Evolutionary conservation across 345 rosid species (phyloP).

Genomic region (Sisymbrium altissimum): DNA sequence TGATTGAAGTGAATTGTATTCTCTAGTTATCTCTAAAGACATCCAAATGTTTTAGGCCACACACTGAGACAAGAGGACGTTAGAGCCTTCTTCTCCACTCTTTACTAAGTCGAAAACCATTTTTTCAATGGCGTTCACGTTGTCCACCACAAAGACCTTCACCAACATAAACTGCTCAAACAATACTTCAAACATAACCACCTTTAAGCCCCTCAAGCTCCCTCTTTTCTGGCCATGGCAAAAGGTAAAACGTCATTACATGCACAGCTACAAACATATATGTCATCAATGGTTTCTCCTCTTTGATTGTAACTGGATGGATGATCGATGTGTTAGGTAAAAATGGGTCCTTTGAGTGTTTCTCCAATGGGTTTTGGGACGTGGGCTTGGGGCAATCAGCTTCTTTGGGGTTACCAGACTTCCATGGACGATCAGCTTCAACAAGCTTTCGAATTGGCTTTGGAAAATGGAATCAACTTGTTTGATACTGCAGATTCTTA

Average conservation of each 20-base stretch:
- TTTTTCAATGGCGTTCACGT: constrained; percentile 45
- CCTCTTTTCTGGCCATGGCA: constrained; percentile 93
- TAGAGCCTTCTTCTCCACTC: constrained; percentile 4
- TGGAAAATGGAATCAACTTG: constrained; percentile 71
- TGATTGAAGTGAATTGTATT: no score
- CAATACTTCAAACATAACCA: constrained; percentile 36
- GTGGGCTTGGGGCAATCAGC: constrained; percentile 99
- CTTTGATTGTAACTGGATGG: not conserved
- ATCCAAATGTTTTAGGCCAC: constrained; percentile 3
- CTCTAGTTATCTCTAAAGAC: not conserved
- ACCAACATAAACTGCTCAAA: constrained; percentile 37
- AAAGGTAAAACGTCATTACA: constrained; percentile 41
- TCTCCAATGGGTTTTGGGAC: constrained; percentile 98
- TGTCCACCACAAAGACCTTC: constrained; percentile 31
- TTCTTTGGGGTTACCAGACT: constrained; percentile 83
- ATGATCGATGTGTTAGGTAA: constrained; percentile 42
- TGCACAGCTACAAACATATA: not conserved
- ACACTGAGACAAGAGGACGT: constrained; percentile 3
- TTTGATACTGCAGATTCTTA: constrained; percentile 96
- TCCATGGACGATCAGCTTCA: constrained; percentile 87
- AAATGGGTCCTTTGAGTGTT: constrained; percentile 80
- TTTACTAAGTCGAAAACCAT: not conserved
- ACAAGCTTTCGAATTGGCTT: constrained; percentile 66
- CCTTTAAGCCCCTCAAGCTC: constrained; percentile 55
- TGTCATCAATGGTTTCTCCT: not conserved